Base-by-base conservation (phyloP, 345 rosid genomes). In the Bruguiera parviflora region DNA sequence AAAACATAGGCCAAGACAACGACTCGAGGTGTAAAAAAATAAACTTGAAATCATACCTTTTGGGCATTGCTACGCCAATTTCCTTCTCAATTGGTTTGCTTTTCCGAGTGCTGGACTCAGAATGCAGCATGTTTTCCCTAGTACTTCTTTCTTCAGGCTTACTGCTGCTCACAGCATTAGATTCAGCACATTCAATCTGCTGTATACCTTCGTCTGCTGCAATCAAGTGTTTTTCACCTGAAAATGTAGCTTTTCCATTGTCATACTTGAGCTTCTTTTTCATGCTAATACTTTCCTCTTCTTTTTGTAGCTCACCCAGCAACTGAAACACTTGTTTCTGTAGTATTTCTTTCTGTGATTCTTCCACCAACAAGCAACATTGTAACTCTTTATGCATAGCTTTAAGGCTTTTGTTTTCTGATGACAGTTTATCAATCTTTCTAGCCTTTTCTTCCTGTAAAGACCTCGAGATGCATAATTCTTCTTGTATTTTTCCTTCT, bases 311-410 rank as follows among this genome's bases (percentile, higher is more conserved):
- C 49, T 85, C 86, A 18, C 73, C 80, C 71, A 81, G 85, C 65
- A 87, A 72, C 37, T 77, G 77, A 63, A 74, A 65, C 31, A 88
- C 70, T 73, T 85, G 88, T 75, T 89, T 78, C 65, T 73, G 81
- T 77, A 88, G 80, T 24, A 62, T 79, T 74, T 85, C 84, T 55
- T 85, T 88, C 89, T 91, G 91, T 68, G 63, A 55, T 77, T 88
- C 81, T 80, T 87, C 91, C 72, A 69, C 76, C 58, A 78, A 77
- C 78, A 89, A 78, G 51, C 77, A 83, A 58, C 76, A 62, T 69
- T 82, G 82, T 70, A 89, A 76, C 61, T 84, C 82, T 47, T 71
- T 77, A 66, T 83, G 78, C 69, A 82, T 87, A 60, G 68, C 53
- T 68, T 77, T 68, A 46, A 86, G 81, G 46, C 73, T 79, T 79